Conservation (phyloP, 2,329 filamentous ascomycete genomes). For the Botrytis byssoidea region DNA sequence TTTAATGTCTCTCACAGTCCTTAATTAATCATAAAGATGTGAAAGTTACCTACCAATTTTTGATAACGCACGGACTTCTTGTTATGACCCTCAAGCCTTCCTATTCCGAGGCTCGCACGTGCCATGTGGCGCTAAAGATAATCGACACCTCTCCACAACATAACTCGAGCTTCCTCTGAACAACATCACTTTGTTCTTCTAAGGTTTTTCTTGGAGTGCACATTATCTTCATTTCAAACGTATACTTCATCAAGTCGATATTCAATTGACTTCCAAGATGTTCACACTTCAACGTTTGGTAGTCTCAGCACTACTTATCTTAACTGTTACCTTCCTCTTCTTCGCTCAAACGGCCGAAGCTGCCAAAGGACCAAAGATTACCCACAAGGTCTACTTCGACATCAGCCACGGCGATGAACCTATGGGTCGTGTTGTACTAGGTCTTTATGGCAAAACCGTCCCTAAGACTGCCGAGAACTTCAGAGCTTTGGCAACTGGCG, state of each 20-base stretch:
- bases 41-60: conserved; percentile 18
- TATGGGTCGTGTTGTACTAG: conserved; percentile 74
- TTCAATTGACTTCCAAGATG: conserved; percentile 55
- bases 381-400: conserved; percentile 91
- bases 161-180: conserved; percentile 3
- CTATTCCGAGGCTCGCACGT: conserved; percentile 25
- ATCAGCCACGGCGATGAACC: conserved; percentile 72
- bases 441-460: conserved; percentile 84
- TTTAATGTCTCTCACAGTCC: conserved; percentile 11
- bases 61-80: conserved; percentile 23
- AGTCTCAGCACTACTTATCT: conserved; percentile 70
- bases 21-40: conserved; percentile 20
- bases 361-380: conserved; percentile 89
- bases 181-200: not conserved
- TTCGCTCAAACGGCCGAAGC: conserved; percentile 73
- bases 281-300: conserved; percentile 69
- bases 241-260: conserved; percentile 22
- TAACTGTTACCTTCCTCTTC: conserved; percentile 72
- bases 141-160: conserved; percentile 38
- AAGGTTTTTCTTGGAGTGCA: not conserved
- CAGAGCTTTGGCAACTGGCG: conserved; percentile 77
- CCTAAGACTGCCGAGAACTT: conserved; percentile 75
- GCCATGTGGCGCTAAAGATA: conserved; percentile 26
- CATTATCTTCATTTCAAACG: not conserved
- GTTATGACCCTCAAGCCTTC: not conserved